phyloP scores from a whole-genome alignment of 2,329 filamentous ascomycete species.

The Daldinia sp. region DNA sequence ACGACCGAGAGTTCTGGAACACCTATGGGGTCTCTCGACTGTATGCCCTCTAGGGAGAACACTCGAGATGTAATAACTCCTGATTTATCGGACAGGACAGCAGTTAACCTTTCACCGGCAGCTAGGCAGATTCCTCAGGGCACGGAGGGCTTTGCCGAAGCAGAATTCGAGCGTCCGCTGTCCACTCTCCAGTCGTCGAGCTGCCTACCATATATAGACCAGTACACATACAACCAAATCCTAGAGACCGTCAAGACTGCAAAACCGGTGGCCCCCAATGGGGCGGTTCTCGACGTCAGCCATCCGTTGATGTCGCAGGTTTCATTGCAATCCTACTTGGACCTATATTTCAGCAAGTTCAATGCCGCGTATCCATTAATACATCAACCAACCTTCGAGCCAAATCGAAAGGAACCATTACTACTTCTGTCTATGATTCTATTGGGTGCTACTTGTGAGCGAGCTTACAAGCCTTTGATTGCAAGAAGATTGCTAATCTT shows the following conservation, averaged over 20 bases:
- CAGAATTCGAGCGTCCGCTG: slow-evolving; percentile 43
- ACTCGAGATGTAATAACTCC: slow-evolving; percentile 26
- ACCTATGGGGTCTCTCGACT: slow-evolving; percentile 30
- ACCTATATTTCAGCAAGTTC: slow-evolving; percentile 71
- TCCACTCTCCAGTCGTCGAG: slow-evolving; percentile 21
- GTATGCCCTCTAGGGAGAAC: slow-evolving; percentile 15
- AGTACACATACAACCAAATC: slow-evolving; percentile 42
- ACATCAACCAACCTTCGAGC: slow-evolving; percentile 68
- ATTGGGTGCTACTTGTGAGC: slow-evolving; percentile 68
- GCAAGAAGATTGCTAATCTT: slow-evolving; percentile 4
- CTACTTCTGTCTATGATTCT: slow-evolving; percentile 67
- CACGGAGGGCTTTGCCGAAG: slow-evolving; percentile 25
- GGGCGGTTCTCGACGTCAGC: slow-evolving; percentile 59
- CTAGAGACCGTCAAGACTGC: slow-evolving; percentile 64
- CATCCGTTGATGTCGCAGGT: slow-evolving; percentile 64
- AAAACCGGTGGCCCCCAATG: slow-evolving; percentile 62
- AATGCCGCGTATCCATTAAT: slow-evolving; percentile 71
- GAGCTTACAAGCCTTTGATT: not conserved
- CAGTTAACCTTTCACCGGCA: slow-evolving; percentile 10
- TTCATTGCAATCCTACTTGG: slow-evolving; percentile 67
- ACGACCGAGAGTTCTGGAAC: slow-evolving; percentile 20
- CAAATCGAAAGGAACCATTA: slow-evolving; percentile 62
- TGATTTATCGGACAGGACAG: slow-evolving; percentile 12
- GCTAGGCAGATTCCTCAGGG: slow-evolving; percentile 34
- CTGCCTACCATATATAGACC: slow-evolving; percentile 54